Evolutionary conservation across 2,329 filamentous ascomycete genomes (phyloP), one percentile per base, ranked within the genome.

Genomic region (Ambrosiella cleistominuta): DNA sequence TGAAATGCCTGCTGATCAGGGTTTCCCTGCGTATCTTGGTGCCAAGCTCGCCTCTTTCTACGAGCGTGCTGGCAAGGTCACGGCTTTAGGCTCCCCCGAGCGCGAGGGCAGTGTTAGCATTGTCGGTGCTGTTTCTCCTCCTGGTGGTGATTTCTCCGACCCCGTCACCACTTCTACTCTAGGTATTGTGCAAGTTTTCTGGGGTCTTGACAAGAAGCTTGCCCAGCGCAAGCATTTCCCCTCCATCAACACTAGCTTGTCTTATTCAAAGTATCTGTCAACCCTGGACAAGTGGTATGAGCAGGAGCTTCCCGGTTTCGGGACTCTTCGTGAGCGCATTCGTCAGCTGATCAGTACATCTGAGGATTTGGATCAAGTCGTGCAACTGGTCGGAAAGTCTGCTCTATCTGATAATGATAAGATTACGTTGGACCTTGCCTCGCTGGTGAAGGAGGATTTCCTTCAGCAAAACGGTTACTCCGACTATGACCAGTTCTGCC

Each of bases 1-100:
- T 78, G 93, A 98, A 73, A 98, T 98, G 93, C 93, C 93, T 74
- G 93, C 93, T 71, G 93, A 98, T 72, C 93, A 98, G 73, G 93
- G 93, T 82, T 98, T 96, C 83, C 93, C 93, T 51, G 93, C 93
- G 56, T 98, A 98, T 70, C 80, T 98, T 58, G 83, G 88, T 74
- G 88, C 93, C 64, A 98, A 98, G 76, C 81, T 98, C 63, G 93
- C 93, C 62, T 95, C 89, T 68, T 98, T 98, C 80, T 98, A 98
- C 80, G 93, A 98, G 74, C 90, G 93, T 75, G 93, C 93, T 63
- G 93, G 93, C 64, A 86, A 87, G 69, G 85, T 90, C 63, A 80
- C 82, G 68, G 78, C 88, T 61, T 80, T 98, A 50, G 93, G 93
- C 64, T 94, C 88, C 64, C 93, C 93, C 35, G 84, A 90, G 70